Evolutionary conservation across 345 rosid species (phyloP), one percentile per base, ranked within the genome.

Genomic region (Gossypium anomalum): DNA sequence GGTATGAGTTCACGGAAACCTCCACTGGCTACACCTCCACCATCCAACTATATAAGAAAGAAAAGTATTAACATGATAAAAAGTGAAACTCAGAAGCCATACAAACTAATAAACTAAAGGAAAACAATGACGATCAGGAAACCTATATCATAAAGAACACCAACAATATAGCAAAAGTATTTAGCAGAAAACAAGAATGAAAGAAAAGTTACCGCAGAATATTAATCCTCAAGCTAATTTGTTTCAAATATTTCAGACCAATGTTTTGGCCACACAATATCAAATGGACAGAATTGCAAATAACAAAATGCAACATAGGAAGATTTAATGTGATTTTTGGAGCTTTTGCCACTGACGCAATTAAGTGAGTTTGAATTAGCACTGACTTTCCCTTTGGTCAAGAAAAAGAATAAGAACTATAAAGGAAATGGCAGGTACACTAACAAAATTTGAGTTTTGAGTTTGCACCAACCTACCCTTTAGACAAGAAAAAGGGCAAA

Each of bases 1-100:
- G 98, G 99, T 78, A 95, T 93, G 52, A 91, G 76, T 70, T 93
- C 98, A n/a, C 99, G 96, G 80, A 93, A 96, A 57, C 99, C 99
- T 68, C 99, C 98, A 79, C 99, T 95, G 38, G 99, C 99, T 80
- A 95, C 94, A 83, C 97, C 98, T 78, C 98, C 98, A 77, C 97
- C 96, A 60, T 93, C 97, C 92, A 95, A 81, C 99, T 95, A 78
- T 25, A 84, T 66, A 78, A 68, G 47, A 67, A 67, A 47, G 55
- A 51, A 44, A 8, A 66, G 22, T 44, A 11, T 44, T 66, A 66
- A 20, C 34, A 5, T 19, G 48, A 17, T 61, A 61, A 16, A 61
- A 61, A 29, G 34, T 61, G 22, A 11, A 41, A n/a, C 25, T 64
- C 49, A n/a, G 16, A 41, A n/a, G 49, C 25, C n/a, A 64, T 64